Evolutionary conservation across 495 filamentous ascomycete species (phyloP).

Genomic region (Tuber microsphaerosporum): DNA sequence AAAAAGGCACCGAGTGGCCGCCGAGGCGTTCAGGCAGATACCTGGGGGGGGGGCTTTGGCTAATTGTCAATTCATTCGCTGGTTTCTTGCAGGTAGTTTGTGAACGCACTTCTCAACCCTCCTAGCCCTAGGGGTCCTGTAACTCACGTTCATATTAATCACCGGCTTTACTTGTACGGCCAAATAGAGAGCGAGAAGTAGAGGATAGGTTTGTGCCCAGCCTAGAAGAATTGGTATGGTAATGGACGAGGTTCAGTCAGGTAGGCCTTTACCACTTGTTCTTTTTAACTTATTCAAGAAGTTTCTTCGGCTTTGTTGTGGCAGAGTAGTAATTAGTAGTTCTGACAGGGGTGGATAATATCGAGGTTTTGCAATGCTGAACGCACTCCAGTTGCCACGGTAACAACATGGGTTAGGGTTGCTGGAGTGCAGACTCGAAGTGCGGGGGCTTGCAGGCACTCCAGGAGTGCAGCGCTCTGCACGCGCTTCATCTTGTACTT

Average conservation of each 20-base stretch:
- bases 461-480: not conserved
- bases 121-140: not conserved
- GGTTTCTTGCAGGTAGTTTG: not conserved
- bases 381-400: not conserved
- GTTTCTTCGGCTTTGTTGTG: not conserved
- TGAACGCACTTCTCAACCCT: not conserved
- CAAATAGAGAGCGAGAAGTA: not conserved
- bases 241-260: not conserved
- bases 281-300: no score
- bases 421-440: not conserved
- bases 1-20: not conserved
- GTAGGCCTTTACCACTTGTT: not conserved
- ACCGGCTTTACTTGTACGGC: not conserved
- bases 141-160: not conserved
- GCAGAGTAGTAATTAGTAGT: not conserved
- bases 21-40: not conserved
- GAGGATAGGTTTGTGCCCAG: not conserved
- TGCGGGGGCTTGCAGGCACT: not conserved
- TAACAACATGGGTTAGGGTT: not conserved
- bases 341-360: not conserved
- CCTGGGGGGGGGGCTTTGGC: constrained; percentile 18
- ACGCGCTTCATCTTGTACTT: not conserved
- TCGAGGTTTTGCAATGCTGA: not conserved
- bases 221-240: not conserved
- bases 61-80: not conserved